Evolutionary conservation across 2,329 filamentous ascomycete genomes (phyloP), one percentile per base, ranked within the genome.

Genomic region (Cordyceps tenuipes): DNA sequence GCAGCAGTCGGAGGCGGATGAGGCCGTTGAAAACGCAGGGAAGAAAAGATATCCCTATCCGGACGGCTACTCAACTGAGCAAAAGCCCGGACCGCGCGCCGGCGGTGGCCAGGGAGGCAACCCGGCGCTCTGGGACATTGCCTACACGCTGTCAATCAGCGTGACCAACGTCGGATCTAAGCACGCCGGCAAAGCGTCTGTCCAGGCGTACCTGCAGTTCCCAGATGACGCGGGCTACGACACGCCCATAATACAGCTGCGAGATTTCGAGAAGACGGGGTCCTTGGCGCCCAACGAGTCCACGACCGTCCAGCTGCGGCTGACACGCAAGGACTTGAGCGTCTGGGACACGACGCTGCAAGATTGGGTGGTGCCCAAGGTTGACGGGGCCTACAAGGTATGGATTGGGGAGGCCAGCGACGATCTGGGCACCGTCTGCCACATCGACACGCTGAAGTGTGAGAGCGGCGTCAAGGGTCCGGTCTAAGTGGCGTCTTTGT

Each of bases 61-160:
- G 0, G 73, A 73, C 0, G 87, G 87, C 31, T 90, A 90, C 73
- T 79, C 77, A n/a, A 80, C 78, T 2, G 59, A 61, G 67, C 77
- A 72, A 73, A 74, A 72, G 56, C 66, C 67, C 6, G 71, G 68
- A 0, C 73, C 86, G 17, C 77, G 73, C 2, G 87, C 88, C 1
- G 89, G 89, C 26, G 90, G 90, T 53, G 85, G 79, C 13, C 78
- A 85, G 66, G 86, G 86, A 63, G 87, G 87, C 2, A 89, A 90
- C 68, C 85, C 87, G 0, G 79, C 82, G 51, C 77, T 88, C 19
- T 88, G 80, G 74, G 81, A 83, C 39, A 66, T 71, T 19, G 73
- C 75, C 0, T 76, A 82, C 66, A 69, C 62, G 6, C 43, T 77
- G 17, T 69, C 71, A 1, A 73, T 83, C 5, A 69, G 74, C 10